Conservation (phyloP, 129 eudicot genomes). For the Flaveria ramosissima region DNA sequence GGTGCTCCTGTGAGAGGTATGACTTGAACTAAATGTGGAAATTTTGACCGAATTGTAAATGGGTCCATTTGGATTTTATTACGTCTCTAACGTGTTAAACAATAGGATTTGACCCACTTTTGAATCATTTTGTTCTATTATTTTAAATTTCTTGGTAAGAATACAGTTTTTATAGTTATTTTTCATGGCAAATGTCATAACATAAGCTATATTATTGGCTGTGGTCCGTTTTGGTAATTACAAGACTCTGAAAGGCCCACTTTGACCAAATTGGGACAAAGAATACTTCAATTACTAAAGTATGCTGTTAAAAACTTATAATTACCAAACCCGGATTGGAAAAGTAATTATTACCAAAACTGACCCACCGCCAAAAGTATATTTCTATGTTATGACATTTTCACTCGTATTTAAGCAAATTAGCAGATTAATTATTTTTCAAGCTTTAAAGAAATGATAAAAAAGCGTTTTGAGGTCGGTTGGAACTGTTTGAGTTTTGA, state of each 20-base stretch:
- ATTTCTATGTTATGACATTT: not conserved
- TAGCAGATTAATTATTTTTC: not conserved
- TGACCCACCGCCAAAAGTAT: too few species aligned
- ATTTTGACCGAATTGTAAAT: not conserved
- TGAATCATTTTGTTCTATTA: not conserved
- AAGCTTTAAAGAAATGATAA: not conserved
- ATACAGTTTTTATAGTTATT: not conserved
- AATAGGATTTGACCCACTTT: not conserved
- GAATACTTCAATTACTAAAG: too few species aligned
- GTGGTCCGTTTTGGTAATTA: not conserved
- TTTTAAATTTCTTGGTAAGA: not conserved
- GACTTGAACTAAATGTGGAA: not conserved
- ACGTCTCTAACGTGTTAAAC: not conserved
- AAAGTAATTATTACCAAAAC: too few species aligned
- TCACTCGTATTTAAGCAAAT: not conserved
- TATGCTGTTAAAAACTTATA: too few species aligned
- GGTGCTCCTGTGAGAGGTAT: slow-evolving; percentile 99
- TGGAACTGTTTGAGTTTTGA: not conserved
- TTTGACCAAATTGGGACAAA: not conserved
- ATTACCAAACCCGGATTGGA: too few species aligned
- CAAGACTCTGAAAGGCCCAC: not conserved
- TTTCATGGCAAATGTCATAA: not conserved
- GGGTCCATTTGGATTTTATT: not conserved
- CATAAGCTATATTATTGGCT: not conserved
- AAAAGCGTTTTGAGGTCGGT: not conserved